Base-by-base conservation (phyloP, 495 filamentous ascomycete genomes). In the Penicillium diatomitis region DNA sequence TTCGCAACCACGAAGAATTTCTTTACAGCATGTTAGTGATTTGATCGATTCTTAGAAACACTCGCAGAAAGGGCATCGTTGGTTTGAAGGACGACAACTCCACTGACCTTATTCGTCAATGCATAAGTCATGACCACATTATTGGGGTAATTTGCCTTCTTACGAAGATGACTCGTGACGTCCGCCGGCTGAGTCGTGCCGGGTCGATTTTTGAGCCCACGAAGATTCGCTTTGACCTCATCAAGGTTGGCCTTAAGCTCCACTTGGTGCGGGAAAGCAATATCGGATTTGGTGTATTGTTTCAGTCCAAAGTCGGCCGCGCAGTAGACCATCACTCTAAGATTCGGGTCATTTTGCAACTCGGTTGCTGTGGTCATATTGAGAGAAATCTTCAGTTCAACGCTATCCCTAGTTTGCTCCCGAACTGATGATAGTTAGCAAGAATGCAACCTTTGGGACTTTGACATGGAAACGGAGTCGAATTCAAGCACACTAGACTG, bases 161-260 rank as follows among this genome's bases (percentile, higher is more conserved):
- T 79, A 20, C 88, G 85, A 20, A 95, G 67, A 51, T 80, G 76
- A 50, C 73, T 71, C 9, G 92, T 97, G 38, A 98, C 84, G 66
- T 98, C 92, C 11, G 86, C 90, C 5, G 92, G 92, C 46, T 86
- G 79, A 32, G 92, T 96, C 31, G 92, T 91, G 28, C 92, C 92
- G 6, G 92, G 86, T 59, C 90, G 91, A 62, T 95, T 95, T 64
- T 98, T 98, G 45, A 98, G 68, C 3, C 92, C 92, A 49, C 90
- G 85, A 42, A 92, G 75, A 58, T 96, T 97, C 8, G 84, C 81
- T 58, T 92, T 94, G 50, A 95, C 75, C 42, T 94, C 87, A 32
- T 85, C 86, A 28, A 82, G 77, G 57, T 97, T 97, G 35, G 94
- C 82, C 60, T 90, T 90, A 40, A 98, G 72, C 64, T 96, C 92